Conservation (phyloP, 202 grass and related monocot species). For the Alloteropsis angusta region DNA sequence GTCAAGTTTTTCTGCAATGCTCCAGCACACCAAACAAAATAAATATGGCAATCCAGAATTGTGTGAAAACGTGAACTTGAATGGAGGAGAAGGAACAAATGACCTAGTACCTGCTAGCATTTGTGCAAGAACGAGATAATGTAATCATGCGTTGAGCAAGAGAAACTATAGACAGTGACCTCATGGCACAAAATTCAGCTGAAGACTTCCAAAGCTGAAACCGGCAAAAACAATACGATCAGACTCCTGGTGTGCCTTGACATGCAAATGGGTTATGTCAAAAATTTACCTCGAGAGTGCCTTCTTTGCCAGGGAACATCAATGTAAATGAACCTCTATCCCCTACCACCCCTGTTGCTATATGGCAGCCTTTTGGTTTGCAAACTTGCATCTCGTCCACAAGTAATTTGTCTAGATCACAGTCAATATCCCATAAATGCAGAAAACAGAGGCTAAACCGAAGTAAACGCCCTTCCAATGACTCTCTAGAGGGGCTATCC, state of each 20-base stretch:
- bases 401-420: constrained; percentile 76
- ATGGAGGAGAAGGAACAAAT: constrained; percentile 28
- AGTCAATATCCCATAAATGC: constrained; percentile 88
- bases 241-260: constrained; percentile 9
- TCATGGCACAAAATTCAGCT: constrained; percentile 92
- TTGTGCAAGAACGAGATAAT: constrained; percentile 66
- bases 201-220: constrained; percentile 95
- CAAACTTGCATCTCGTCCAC: constrained; percentile 91
- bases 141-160: constrained; percentile 91
- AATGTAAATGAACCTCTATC: constrained; percentile 80
- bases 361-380: constrained; percentile 79
- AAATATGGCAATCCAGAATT: constrained; percentile 16
- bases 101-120: constrained; percentile 77
- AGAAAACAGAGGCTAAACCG: constrained; percentile 95
- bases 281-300: constrained; percentile 70
- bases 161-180: constrained; percentile 84
- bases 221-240: constrained; percentile 17
- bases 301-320: constrained; percentile 79
- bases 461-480: constrained; percentile 69
- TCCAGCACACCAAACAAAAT: constrained; percentile 16
- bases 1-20: constrained; percentile 12
- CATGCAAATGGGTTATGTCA: background rate
- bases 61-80: background rate
- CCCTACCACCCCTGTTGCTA: constrained; percentile 70
- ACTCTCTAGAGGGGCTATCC: constrained; percentile 73